These are phyloP conservation scores for Russula dissimulans DNA, from an alignment of 768 basidiomycete species.

Conservation along the genomic window DNA sequence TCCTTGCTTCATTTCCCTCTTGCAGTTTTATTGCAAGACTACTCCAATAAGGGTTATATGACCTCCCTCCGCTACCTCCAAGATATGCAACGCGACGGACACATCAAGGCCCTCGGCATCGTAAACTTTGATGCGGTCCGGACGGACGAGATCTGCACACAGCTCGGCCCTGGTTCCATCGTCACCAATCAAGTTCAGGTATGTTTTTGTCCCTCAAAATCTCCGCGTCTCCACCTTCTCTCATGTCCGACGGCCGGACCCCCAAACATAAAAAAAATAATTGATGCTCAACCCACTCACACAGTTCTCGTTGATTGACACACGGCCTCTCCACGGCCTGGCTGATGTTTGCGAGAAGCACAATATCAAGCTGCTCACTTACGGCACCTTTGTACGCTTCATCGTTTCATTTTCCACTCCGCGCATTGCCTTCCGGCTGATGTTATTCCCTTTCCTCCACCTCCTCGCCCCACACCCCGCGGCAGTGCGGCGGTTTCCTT, in stretches of 20 bases:
- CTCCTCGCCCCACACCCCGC: not conserved
- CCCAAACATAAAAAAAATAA: not conserved
- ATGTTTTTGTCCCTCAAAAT: slow-evolving; percentile 7
- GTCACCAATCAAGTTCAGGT: slow-evolving; percentile 84
- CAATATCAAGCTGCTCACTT: slow-evolving; percentile 65
- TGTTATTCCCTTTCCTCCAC: slow-evolving; percentile 4
- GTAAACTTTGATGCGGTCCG: slow-evolving; percentile 73
- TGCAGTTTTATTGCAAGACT: slow-evolving; percentile 75
- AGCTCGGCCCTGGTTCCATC: slow-evolving; percentile 58
- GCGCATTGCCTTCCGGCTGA: slow-evolving; percentile 10
- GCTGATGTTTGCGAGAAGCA: slow-evolving; percentile 67
- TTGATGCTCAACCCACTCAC: not conserved
- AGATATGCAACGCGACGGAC: slow-evolving; percentile 48
- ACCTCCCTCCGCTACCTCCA: slow-evolving; percentile 42
- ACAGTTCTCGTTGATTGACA: slow-evolving; percentile 78
- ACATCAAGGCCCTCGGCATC: slow-evolving; percentile 59
- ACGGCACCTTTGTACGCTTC: slow-evolving; percentile 62
- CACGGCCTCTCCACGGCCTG: slow-evolving; percentile 69
- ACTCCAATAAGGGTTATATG: slow-evolving; percentile 41
- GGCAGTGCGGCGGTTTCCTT: slow-evolving; percentile 76
- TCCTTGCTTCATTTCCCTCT: not conserved
- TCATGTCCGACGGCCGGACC: not conserved
- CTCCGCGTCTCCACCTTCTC: not conserved
- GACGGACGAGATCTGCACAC: slow-evolving; percentile 73
- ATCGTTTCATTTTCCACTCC: not conserved